Evolutionary conservation across 805 yeast species (phyloP).

Genomic region (Wickerhamiella spandovensis): DNA sequence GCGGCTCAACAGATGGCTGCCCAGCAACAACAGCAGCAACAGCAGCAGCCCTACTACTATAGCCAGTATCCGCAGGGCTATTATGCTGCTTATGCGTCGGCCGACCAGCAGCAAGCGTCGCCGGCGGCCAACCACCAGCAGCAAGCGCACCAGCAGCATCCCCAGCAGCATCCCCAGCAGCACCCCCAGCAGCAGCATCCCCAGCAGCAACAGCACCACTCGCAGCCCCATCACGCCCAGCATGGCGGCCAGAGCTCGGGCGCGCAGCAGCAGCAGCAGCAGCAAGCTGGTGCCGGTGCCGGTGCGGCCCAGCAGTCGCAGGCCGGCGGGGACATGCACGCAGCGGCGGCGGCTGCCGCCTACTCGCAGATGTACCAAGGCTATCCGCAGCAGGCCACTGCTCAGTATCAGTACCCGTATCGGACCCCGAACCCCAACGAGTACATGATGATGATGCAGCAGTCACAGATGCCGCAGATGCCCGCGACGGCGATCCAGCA

Average conservation of each 20-base stretch:
- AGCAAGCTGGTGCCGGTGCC: background rate
- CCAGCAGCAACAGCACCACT: background rate
- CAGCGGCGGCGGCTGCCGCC: background rate
- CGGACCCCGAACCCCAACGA: background rate
- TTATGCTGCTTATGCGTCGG: background rate
- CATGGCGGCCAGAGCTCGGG: constrained; percentile 1
- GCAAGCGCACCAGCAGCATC: constrained; percentile 1
- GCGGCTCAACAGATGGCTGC: constrained; percentile 8
- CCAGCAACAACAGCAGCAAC: constrained; percentile 7
- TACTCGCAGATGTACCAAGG: background rate
- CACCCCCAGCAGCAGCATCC: constrained; percentile 4
- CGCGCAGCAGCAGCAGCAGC: constrained; percentile 3
- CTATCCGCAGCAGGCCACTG: background rate
- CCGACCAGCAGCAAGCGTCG: background rate
- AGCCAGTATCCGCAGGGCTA: background rate
- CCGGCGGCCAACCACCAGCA: background rate
- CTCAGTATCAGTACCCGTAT: background rate
- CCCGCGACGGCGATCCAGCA: constrained; percentile 1
- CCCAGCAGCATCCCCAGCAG: constrained; percentile 3
- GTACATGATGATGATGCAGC: constrained; percentile 8
- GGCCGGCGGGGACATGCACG: background rate
- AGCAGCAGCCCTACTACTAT: constrained; percentile 6
- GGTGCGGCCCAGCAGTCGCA: background rate
- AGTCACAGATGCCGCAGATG: background rate
- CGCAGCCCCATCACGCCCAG: constrained; percentile 5